These are phyloP conservation scores for Fomes fomentarius DNA, from an alignment of 1,284 basidiomycete species.

Conservation along the genomic window DNA sequence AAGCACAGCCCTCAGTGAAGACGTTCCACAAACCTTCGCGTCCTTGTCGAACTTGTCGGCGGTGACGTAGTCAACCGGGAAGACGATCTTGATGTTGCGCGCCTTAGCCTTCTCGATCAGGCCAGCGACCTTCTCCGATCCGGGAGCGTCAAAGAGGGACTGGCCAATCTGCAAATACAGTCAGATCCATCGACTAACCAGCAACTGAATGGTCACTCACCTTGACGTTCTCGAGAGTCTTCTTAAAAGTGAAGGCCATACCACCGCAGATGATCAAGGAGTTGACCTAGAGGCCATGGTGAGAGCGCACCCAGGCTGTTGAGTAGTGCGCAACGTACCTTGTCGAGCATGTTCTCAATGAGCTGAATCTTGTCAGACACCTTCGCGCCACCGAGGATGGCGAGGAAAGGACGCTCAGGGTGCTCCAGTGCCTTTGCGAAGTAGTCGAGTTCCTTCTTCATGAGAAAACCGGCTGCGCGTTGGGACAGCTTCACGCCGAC, in stretches of 20 bases:
- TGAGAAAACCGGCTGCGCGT: conserved; percentile 93
- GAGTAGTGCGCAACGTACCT: conserved; percentile 52
- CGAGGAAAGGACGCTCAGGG: conserved; percentile 95
- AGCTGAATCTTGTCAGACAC: conserved; percentile 99
- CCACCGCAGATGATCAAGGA: conserved; percentile 97
- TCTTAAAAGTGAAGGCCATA: conserved; percentile 99
- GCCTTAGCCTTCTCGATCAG: conserved; percentile 93
- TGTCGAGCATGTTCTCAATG: conserved; percentile 99
- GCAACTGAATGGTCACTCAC: too few species aligned
- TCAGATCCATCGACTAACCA: conserved; percentile 3
- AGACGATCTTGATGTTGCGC: conserved; percentile 94
- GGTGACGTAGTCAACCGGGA: conserved; percentile 94
- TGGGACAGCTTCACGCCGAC: conserved; percentile 95
- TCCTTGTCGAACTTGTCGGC: conserved; percentile 97
- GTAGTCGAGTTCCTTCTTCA: conserved; percentile 99
- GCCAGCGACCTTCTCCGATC: conserved; percentile 84
- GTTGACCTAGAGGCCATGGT: conserved; percentile 68
- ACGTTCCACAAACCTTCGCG: conserved; percentile 62
- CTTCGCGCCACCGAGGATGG: conserved; percentile 98
- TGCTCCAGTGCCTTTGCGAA: conserved; percentile 97
- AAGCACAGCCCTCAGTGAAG: background rate
- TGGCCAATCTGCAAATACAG: conserved; percentile 74
- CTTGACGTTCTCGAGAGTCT: conserved; percentile 82
- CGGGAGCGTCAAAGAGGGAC: conserved; percentile 93
- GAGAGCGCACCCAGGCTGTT: conserved; percentile 3